Base-by-base conservation (phyloP, 1,284 basidiomycete species). In the Exobasidium rhododendri region DNA sequence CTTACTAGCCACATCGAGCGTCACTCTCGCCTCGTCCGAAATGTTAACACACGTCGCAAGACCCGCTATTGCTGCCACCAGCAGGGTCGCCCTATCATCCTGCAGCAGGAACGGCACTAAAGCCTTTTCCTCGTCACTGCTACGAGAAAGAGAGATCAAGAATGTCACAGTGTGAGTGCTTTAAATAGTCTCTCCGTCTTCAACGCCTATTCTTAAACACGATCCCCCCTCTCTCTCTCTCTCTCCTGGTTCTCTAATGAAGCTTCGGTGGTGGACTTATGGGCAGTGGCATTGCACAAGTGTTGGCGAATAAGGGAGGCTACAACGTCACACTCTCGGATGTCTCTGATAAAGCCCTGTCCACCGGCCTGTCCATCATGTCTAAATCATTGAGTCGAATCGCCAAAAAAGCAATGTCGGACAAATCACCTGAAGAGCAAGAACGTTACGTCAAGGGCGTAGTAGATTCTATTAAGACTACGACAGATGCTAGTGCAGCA, bases 321-420 rank as follows among this genome's bases (percentile, higher is more conserved):
- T 75, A 73, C 70, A 76, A 81, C 60, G 81, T 81, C n/a, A 79
- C 76, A 2, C 77, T 81, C 32, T 75, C 81, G 43, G 81, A 81
- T 64, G 72, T 79, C 20, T 75, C 73, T 6, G 68, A 75, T 56
- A 70, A 77, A 81, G 84, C 82, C 17, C 66, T 82, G 22, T 73
- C 79, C 57, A 85, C 85, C 70, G 84, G 84, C 28, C 74, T 82
- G 47, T 79, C 72, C 50, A 85, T 85, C 79, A 86, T 86, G 71
- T 70, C 78, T 64, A 85, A 84, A 70, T 85, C 84, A 10, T 79
- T 85, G 24, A 71, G 77, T 1, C 81, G 85, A 32, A 81, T 85
- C 59, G 83, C 82, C 4, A 77, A 78, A 66, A 84, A 85, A 74
- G 82, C 83, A 63, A 71, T 79, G 65, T 79, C 81, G 54, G 83